These are phyloP conservation scores for Trametes sanguinea DNA, from an alignment of 768 basidiomycete species.

Conservation along the genomic window DNA sequence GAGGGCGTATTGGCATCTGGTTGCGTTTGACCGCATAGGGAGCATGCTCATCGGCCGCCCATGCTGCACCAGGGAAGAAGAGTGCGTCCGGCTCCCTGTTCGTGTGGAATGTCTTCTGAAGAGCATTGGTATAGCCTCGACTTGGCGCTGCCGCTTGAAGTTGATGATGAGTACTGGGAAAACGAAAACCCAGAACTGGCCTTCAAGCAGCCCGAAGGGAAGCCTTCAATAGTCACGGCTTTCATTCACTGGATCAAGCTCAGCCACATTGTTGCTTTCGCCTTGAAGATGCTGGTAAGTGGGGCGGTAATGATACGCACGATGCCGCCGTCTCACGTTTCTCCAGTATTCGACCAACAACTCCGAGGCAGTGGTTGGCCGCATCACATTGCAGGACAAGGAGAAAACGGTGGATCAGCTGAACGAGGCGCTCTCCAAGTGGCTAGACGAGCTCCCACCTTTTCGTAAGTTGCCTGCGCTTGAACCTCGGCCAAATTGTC, in stretches of 20 bases:
- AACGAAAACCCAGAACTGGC: constrained; percentile 39
- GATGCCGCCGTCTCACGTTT: neutral
- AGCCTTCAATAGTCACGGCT: constrained; percentile 40
- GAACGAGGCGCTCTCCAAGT: constrained; percentile 45
- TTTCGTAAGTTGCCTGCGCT: constrained; percentile 27
- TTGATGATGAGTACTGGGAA: constrained; percentile 62
- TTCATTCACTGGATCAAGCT: constrained; percentile 48
- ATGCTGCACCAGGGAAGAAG: constrained; percentile 62
- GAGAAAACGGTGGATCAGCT: constrained; percentile 44
- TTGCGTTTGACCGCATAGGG: constrained; percentile 58
- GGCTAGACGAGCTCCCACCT: constrained; percentile 33
- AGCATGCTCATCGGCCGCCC: constrained; percentile 58
- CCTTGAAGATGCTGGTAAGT: constrained; percentile 47
- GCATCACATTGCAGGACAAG: constrained; percentile 30
- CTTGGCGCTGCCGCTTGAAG: constrained; percentile 57
- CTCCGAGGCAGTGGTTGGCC: constrained; percentile 30
- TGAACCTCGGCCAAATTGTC: neutral
- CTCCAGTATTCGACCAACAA: constrained; percentile 68
- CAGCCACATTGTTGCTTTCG: constrained; percentile 46
- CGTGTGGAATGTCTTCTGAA: neutral
- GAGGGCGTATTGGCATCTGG: constrained; percentile 56
- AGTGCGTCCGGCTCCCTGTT: constrained; percentile 46
- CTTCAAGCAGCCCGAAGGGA: constrained; percentile 51
- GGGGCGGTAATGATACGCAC: neutral
- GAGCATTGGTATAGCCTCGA: constrained; percentile 52